These are phyloP conservation scores for Candida loeiensis DNA, from an alignment of 805 yeast species.

Conservation along the genomic window DNA sequence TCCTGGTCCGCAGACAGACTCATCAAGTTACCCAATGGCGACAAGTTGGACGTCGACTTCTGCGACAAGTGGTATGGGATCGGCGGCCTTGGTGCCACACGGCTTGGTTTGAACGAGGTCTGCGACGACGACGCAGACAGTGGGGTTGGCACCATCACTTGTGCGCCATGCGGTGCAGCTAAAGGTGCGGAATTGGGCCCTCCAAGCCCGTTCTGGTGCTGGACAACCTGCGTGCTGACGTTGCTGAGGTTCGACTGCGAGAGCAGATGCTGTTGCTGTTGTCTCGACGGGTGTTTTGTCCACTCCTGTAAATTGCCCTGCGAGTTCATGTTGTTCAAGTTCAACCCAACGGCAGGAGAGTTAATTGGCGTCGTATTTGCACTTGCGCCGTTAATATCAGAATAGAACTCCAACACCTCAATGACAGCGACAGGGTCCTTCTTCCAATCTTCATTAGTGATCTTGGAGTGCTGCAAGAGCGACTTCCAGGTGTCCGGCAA, in stretches of 20 bases:
- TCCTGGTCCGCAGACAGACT: slow-evolving; percentile 17
- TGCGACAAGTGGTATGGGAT: slow-evolving; percentile 35
- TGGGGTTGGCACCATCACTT: not conserved
- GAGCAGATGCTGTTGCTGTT: slow-evolving; percentile 5
- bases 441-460: slow-evolving; percentile 59
- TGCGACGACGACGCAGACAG: slow-evolving; percentile 11
- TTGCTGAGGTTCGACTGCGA: slow-evolving; percentile 4
- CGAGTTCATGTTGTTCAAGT: slow-evolving; percentile 21
- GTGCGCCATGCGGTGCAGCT: slow-evolving; percentile 9
- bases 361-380: slow-evolving; percentile 26
- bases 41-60: slow-evolving; percentile 11
- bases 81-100: slow-evolving; percentile 45
- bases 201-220: slow-evolving; percentile 5
- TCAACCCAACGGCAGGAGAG: slow-evolving; percentile 22
- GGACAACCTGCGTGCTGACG: slow-evolving; percentile 6
- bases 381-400: slow-evolving; percentile 43
- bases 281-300: slow-evolving; percentile 31
- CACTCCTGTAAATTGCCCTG: slow-evolving; percentile 38
- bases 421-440: slow-evolving; percentile 64
- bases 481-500: slow-evolving; percentile 58
- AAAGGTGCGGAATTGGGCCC: slow-evolving; percentile 5
- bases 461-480: slow-evolving; percentile 54
- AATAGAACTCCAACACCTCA: slow-evolving; percentile 56
- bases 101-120: slow-evolving; percentile 28
- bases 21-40: slow-evolving; percentile 35